Base-by-base conservation (phyloP, 768 basidiomycete species). In the Lepiota venenata region DNA sequence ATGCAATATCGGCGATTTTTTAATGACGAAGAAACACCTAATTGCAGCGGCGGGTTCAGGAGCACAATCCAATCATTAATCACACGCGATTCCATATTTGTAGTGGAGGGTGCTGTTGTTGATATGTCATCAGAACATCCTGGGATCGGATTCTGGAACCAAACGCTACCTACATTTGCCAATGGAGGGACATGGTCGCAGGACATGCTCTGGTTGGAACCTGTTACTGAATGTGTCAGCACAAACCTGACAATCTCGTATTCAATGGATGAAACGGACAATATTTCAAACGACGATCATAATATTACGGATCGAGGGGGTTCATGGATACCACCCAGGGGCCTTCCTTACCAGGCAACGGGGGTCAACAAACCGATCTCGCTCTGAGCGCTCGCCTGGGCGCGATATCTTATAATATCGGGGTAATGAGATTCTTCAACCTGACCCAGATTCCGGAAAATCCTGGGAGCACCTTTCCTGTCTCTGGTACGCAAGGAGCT, bases 141-240 rank as follows among this genome's bases (percentile, higher is more conserved):
- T 16, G 52, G 52, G 9, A 21, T 54, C 10, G 52, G 52, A 4
- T 39, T 54, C 6, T 54, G 52, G 52, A 47, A 54, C 16, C 52
- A 54, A 14, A 47, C 52, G 2, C 38, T 54, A 4, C 52, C 52
- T 11, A 12, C 22, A 0, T 37, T 56, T 1, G 35, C 39, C 5
- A 3, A 45, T 1, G 64, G 64, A 7, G 60, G 21, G 5, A 42
- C 37, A 3, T 65, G 64, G 64, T 60, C 60, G 6, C 57, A 63
- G 27, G 64, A 65, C 5, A 38, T 65, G 25, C 46, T 65, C 12
- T 65, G 64, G 63, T 48, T 64, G 21, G 62, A 65, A 42, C 64
- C 64, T 3, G 56, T 60, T 7, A 59, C 64, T 2, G 15, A 45
- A 20, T 65, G 62, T 14, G 59, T 62, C 47, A 56, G 63, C 32